Evolutionary conservation across 768 basidiomycete genomes (phyloP), one percentile per base, ranked within the genome.

Genomic region (Hypholoma fasciculare): DNA sequence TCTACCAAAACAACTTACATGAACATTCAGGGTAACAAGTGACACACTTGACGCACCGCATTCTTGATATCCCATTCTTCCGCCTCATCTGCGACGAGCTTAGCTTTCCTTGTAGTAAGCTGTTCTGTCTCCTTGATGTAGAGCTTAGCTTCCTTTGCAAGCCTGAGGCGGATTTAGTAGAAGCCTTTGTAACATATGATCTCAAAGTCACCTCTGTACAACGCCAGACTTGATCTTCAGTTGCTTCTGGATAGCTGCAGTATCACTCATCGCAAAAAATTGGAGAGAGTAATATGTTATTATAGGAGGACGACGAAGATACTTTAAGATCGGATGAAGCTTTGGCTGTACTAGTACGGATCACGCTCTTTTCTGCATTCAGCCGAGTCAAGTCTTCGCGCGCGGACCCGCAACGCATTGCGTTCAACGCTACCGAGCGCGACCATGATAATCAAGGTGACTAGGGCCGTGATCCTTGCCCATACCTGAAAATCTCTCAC

Each of bases 41-140:
- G 46, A 16, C 56, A 57, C 52, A 52, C 44, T 56, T 56, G 52
- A 69, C 62, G 49, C 69, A 90, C 91, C 66, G 80, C 83, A 71
- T 87, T 92, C 71, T 84, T 90, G 68, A 89, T 74, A 55, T 90
- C 86, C 90, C 89, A 93, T 42, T 85, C 85, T 62, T 92, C 88
- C 42, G 81, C 82, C 12, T 75, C 82, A 51, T 84, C 82, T 11
- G 80, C 81, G 57, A 82, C 71, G 65, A 89, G 73, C 69, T 84
- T 84, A 62, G 87, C 84, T n/a, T 86, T 74, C 66, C 82, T 88
- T 53, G 69, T 71, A 64, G 83, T 74, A 62, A 84, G 79, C 36
- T 84, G 77, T 60, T 76, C 81, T 4, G 80, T 80, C 74, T 96
- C 93, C 50, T 83, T 80, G 62, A 72, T 75, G 71, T 94, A 94